phyloP scores from a whole-genome alignment of 495 filamentous ascomycete genomes.

The Xylaria flabelliformis region DNA sequence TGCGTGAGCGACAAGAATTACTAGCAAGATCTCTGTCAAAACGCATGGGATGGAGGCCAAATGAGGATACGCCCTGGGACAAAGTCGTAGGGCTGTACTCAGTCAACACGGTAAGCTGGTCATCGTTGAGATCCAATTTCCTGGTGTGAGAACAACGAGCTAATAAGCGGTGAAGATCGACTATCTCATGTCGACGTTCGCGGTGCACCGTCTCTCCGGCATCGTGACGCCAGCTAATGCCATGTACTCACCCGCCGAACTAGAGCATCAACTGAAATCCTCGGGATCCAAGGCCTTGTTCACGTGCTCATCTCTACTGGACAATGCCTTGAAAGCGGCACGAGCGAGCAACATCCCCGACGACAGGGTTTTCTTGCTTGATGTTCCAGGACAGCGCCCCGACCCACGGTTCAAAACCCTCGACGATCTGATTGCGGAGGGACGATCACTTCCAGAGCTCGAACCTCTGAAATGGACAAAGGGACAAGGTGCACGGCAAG shows the following conservation, averaged over 20 bases:
- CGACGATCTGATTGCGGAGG: conserved; percentile 69
- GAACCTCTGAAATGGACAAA: conserved; percentile 72
- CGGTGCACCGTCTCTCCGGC: conserved; percentile 76
- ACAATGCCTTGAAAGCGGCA: conserved; percentile 73
- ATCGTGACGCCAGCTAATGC: conserved; percentile 84
- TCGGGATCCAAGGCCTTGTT: conserved; percentile 79
- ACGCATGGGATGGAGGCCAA: conserved; percentile 76
- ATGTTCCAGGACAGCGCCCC: conserved; percentile 64
- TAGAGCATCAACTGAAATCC: conserved; percentile 79
- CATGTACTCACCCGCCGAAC: conserved; percentile 74
- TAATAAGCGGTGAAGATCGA: conserved; percentile 66
- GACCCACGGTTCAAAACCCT: conserved; percentile 71
- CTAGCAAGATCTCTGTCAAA: conserved; percentile 75
- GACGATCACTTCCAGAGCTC: conserved; percentile 65
- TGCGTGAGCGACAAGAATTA: conserved; percentile 69
- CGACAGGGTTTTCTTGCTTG: conserved; percentile 76
- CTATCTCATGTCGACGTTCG: conserved; percentile 76
- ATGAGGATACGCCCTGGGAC: conserved; percentile 82
- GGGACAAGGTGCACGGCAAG: conserved; percentile 77
- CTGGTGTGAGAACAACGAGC: not conserved
- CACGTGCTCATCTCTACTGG: conserved; percentile 77
- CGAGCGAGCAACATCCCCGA: conserved; percentile 70
- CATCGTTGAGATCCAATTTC: not conserved
- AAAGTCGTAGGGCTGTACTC: conserved; percentile 81
- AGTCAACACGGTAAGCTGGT: conserved; percentile 72